Evolutionary conservation across 1,284 basidiomycete species (phyloP).

Genomic region (Cutaneotrichosporon sp.): DNA sequence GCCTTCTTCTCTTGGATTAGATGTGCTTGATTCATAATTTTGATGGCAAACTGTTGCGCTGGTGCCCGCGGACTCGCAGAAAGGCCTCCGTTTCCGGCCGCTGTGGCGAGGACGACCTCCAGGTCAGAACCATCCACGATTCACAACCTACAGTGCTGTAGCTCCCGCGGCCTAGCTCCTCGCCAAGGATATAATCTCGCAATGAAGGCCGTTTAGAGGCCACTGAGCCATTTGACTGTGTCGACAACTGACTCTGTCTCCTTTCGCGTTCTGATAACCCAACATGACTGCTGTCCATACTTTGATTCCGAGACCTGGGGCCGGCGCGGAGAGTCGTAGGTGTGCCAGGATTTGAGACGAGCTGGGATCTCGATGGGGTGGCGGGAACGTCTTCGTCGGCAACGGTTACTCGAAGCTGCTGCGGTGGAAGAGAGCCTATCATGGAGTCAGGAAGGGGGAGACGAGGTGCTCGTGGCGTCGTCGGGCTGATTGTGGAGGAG

Average conservation of each 20-base stretch:
- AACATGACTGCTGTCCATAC: neutral
- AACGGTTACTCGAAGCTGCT: neutral
- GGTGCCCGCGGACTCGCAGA: neutral
- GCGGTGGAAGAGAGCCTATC: slow-evolving; percentile 2
- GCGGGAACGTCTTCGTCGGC: slow-evolving; percentile 6
- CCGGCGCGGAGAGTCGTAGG: neutral
- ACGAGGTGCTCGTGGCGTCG: slow-evolving; percentile 5
- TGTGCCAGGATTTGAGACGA: neutral
- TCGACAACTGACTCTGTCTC: slow-evolving; percentile 34
- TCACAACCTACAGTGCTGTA: slow-evolving; percentile 43
- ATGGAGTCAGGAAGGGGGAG: slow-evolving; percentile 2
- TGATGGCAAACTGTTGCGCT: slow-evolving; percentile 49
- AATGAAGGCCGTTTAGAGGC: slow-evolving; percentile 25
- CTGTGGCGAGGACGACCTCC: slow-evolving; percentile 5
- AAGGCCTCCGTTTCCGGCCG: neutral
- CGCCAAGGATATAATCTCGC: slow-evolving; percentile 44
- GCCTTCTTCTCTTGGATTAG: slow-evolving; percentile 53
- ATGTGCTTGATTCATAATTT: slow-evolving; percentile 53
- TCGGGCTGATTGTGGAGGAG: slow-evolving; percentile 5
- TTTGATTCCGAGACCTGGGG: neutral
- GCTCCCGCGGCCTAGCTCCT: slow-evolving; percentile 47
- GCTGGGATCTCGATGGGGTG: neutral
- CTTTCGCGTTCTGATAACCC: slow-evolving; percentile 27
- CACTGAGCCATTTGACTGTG: slow-evolving; percentile 16
- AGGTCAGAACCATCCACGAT: neutral